A percentile compares a stretch with the other conserved stretches of the same genome.
Conservation (phyloP, 805 yeast species). For the Wickerhamomyces canadensis region DNA sequence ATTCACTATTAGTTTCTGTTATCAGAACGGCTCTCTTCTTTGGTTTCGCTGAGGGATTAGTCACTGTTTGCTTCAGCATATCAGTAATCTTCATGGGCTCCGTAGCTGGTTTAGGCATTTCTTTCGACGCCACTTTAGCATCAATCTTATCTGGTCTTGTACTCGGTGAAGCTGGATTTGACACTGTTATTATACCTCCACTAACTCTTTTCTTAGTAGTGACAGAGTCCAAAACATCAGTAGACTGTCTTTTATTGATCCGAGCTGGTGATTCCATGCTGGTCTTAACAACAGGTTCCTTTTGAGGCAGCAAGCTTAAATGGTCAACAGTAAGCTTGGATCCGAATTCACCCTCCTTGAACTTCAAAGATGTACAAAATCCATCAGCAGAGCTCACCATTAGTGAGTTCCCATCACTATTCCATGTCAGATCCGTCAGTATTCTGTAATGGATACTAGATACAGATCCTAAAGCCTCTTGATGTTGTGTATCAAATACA, state of each 20-base stretch:
- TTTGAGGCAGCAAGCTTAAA: constrained; percentile 13
- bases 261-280: constrained; percentile 12
- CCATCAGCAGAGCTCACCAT: constrained; percentile 89
- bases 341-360: constrained; percentile 56
- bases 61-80: constrained; percentile 1
- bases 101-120: constrained; percentile 3
- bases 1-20: background rate
- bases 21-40: constrained; percentile 23
- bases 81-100: background rate
- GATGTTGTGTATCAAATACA: constrained; percentile 72
- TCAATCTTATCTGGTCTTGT: constrained; percentile 3
- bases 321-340: constrained; percentile 28
- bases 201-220: background rate
- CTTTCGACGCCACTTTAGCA: constrained; percentile 1
- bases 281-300: constrained; percentile 3
- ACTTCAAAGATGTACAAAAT: constrained; percentile 66
- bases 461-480: constrained; percentile 65
- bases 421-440: constrained; percentile 86
- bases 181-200: background rate
- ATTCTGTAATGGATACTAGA: constrained; percentile 84
- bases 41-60: constrained; percentile 19
- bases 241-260: constrained; percentile 2
- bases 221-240: constrained; percentile 2
- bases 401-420: constrained; percentile 62
- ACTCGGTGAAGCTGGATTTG: constrained; percentile 4